Evolutionary conservation across 352 stramenopile genomes (phyloP), one percentile per base, ranked within the genome.

Genomic region (Phytophthora palmivora): DNA sequence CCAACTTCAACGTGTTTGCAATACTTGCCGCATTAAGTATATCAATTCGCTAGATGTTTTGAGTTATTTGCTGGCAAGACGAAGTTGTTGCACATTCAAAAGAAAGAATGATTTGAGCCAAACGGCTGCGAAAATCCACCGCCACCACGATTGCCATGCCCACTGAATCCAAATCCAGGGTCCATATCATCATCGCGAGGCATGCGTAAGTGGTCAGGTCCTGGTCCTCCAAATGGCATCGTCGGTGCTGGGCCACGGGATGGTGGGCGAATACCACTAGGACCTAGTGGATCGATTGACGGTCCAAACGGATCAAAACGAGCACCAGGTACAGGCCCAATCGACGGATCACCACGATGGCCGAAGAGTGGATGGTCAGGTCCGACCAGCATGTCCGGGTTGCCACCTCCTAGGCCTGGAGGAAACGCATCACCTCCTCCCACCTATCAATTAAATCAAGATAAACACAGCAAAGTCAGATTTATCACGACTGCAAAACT

Each of bases 241-340:
- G 52, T 76, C 19, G 85, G 85, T 15, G 70, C 72, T 28, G 76
- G 78, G n/a, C 65, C 67, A 28, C 74, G 68, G 18, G 67, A 58
- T 12, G 67, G 72, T 15, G 67, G 74, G 34, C 67, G 73, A 22
- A 80, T 72, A 5, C 84, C 78, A 52, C 53, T 74, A 16, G 77
- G 70, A 10, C 76, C 77, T 28, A 87, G 58, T 16, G 83, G 82
- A 28, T 89, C 77, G 6, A 76, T 76, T 0, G 76, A 66, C 8
- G 87, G 87, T 8, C 87, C 87, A 39, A 82, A 96, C n/a, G 87
- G 87, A 60, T 96, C 87, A 39, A 96, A 96, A 2, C 87, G 85
- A 36, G 87, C 79, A 0, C 85, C 85, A 54, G 85, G 87, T 4
- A 94, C 74, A 9, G 84, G 79, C 26, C 85, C 87, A 15, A 58